Base-by-base conservation (phyloP, 768 basidiomycete genomes). In the Cyathus striatus region DNA sequence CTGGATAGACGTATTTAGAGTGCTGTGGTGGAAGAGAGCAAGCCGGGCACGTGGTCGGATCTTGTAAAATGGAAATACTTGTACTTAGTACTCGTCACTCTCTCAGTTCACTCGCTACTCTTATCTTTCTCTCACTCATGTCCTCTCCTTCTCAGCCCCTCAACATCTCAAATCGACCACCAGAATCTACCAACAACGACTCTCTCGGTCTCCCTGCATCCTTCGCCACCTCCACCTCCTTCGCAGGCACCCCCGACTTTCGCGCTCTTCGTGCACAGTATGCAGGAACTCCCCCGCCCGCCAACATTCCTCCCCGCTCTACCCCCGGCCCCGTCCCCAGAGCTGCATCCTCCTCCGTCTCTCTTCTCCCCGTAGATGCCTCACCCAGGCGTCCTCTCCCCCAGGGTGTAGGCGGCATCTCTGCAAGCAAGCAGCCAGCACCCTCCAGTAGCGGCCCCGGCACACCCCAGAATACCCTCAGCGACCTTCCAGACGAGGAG, bases 401-500 rank as follows among this genome's bases (percentile, higher is more conserved):
- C 40, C 44, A 42, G 4, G 30, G 42, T 9, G 23, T 70, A 24
- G 63, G 72, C 41, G 65, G 65, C 30, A 63, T 43, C 30, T 43
- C 42, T 20, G 42, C 20, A 3, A 20, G 17, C n/a, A 58, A 59
- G 32, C 60, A 62, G 18, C 62, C 66, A 35, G 46, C 12, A 7
- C 36, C 54, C 6, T 55, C 47, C 40, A 38, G 46, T 24, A 47
- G 55, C 56, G 50, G 57, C 36, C 32, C 61, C 47, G 62, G 57
- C 43, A 64, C 55, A 12, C 58, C 50, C 43, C 54, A 52, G 37
- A 46, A 63, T 14, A 70, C 73, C 47, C 53, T 86, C 12, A 83
- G 86, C 17, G 78, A 73, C 20, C 64, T 91, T 21, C 73, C 86
- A 0, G 84, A 86, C 17, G 88, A 90, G 49, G 89, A 93, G 56